A percentile compares a stretch with the other conserved stretches of the same genome.
phyloP scores from a whole-genome alignment of 164 flowering plant genomes.

The Macadamia tetraphylla region DNA sequence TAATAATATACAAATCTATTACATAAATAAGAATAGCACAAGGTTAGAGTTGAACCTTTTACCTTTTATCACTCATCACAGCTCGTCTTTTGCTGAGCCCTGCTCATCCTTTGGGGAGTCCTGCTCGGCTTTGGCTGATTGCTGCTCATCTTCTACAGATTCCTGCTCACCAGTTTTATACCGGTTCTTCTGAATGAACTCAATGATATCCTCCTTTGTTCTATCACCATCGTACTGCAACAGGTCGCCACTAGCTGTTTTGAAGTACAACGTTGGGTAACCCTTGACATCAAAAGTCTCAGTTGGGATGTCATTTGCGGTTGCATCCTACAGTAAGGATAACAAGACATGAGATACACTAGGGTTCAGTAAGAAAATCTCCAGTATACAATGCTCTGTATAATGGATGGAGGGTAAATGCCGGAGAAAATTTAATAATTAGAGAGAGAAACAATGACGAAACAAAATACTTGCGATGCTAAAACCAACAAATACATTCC shows the following conservation, averaged over 20 bases:
- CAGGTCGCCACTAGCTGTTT: conserved; percentile 59
- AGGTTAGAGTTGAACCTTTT: too few species aligned
- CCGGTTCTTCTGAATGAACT: conserved; percentile 60
- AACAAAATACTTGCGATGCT: too few species aligned
- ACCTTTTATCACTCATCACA: conserved; percentile 26
- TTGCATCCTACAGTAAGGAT: conserved; percentile 57
- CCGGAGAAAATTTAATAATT: too few species aligned
- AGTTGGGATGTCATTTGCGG: conserved; percentile 69
- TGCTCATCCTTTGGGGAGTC: conserved; percentile 26
- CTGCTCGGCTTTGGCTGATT: too few species aligned
- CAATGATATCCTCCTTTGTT: conserved; percentile 58
- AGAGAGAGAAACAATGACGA: too few species aligned
- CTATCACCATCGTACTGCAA: conserved; percentile 60
- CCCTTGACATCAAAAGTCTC: conserved; percentile 66
- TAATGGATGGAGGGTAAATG: too few species aligned
- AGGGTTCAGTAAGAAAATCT: too few species aligned
- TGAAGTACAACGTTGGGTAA: conserved; percentile 79
- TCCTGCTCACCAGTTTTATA: conserved; percentile 42
- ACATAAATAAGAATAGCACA: neutral
- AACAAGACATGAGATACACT: neutral
- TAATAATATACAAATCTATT: too few species aligned
- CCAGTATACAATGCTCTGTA: too few species aligned
- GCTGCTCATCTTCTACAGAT: conserved; percentile 30
- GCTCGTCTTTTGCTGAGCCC: conserved; percentile 50
- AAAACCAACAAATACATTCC: too few species aligned